Base-by-base conservation (phyloP, 2,329 filamentous ascomycete species). In the Nectriaceae sp. region DNA sequence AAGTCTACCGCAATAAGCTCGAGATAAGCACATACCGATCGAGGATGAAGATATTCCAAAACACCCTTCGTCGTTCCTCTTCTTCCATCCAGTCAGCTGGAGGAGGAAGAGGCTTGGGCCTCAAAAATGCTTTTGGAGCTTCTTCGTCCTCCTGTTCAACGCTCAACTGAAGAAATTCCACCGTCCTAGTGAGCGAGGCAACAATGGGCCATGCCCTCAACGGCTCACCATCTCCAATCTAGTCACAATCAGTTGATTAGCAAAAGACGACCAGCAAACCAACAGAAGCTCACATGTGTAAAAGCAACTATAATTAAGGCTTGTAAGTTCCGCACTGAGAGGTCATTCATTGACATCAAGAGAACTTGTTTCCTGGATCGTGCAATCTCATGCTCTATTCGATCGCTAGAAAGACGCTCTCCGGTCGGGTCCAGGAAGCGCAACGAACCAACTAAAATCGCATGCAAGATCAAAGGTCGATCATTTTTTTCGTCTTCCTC, bases 261-360 rank as follows among this genome's bases (percentile, higher is more conserved):
- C 21, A 3, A 8, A 13, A 21, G 16, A 15, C 21, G 39, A 41
- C n/a, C n/a, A n/a, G n/a, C n/a, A n/a, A n/a, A n/a, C n/a, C n/a
- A 8, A 15, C 26, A 8, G 5, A 13, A 2, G 42, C 58, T 55
- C 50, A 71, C 70, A 53, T 70, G 65, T 39, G 68, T 63, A 45
- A 71, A 72, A 2, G 65, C 65, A 31, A 71, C 55, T 5, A 75
- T 72, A 4, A 66, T 62, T 15, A 71, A 48, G 2, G 68, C 68
- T 42, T 71, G 69, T 6, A 70, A 44, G 18, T 65, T 70, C 50
- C 70, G 68, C 5, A 72, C 66, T 0, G 65, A 67, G 3, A 72
- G 57, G 5, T 54, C 55, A 19, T 68, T 61, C 63, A 71, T 64
- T 6, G 64, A 63, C 3, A 55, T 60, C 5, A 69, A 49, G 4